Conservation (phyloP, 495 filamentous ascomycete species). For the Aspergillus ostianus region DNA sequence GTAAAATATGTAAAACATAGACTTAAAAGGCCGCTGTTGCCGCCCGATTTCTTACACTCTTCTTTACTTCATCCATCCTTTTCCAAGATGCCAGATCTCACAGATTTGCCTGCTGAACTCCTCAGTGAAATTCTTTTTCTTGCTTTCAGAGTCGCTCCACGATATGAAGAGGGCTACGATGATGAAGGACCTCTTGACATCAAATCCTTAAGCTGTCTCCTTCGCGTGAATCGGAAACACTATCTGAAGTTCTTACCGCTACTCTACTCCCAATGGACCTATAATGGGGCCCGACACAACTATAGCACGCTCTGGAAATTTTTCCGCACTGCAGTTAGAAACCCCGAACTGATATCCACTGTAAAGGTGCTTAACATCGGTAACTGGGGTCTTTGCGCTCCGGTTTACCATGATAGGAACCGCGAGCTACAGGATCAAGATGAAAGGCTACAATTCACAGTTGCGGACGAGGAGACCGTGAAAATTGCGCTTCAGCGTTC, state of each 20-base stretch:
- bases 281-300: constrained; percentile 5
- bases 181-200: background rate
- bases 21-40: background rate
- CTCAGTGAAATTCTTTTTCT: constrained; percentile 7
- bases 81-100: constrained; percentile 6
- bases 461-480: background rate
- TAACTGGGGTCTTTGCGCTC: constrained; percentile 8
- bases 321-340: background rate
- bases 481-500: constrained; percentile 3
- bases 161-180: background rate
- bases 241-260: background rate
- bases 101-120: constrained; percentile 6
- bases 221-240: constrained; percentile 8
- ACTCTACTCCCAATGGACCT: constrained; percentile 9
- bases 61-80: background rate
- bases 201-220: constrained; percentile 2
- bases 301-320: constrained; percentile 9
- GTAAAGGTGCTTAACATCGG: constrained; percentile 5
- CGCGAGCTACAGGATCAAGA: constrained; percentile 6
- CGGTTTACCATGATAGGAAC: background rate
- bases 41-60: background rate
- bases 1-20: background rate
- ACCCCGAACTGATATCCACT: constrained; percentile 1
- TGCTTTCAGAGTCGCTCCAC: constrained; percentile 2
- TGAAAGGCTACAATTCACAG: background rate